phyloP scores from a whole-genome alignment of 129 eudicot genomes.

The Sambucus nigra region DNA sequence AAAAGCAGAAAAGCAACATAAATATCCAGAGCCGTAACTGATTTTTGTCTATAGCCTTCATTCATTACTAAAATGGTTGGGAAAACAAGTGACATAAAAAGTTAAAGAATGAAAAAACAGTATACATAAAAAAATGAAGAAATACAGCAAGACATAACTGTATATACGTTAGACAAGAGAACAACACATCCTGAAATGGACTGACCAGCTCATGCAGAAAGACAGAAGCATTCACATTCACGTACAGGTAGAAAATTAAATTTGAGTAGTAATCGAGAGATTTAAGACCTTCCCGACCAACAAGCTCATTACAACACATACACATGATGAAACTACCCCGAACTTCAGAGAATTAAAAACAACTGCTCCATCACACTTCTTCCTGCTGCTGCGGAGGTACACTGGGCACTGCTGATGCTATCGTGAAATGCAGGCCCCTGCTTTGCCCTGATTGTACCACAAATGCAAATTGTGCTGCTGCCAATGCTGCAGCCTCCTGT shows the following conservation, averaged over 20 bases:
- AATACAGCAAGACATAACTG: too few relatives aligned
- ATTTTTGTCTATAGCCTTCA: too few relatives aligned
- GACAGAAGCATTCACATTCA: too few relatives aligned
- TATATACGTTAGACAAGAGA: too few relatives aligned
- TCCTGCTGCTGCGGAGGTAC: slow-evolving; percentile 33
- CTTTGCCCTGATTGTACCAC: slow-evolving; percentile 53
- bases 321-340: neutral
- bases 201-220: neutral
- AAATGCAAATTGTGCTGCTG: slow-evolving; percentile 60
- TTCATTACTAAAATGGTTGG: too few relatives aligned
- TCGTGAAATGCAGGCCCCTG: slow-evolving; percentile 45
- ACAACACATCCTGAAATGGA: slow-evolving; percentile 3
- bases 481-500: slow-evolving; percentile 78
- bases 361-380: slow-evolving; percentile 19
- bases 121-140: too few relatives aligned
- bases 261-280: too few relatives aligned
- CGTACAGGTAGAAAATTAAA: neutral
- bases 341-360: neutral
- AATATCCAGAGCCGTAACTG: too few relatives aligned
- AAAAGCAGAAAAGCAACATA: too few relatives aligned
- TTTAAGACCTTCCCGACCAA: slow-evolving; percentile 9
- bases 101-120: too few relatives aligned
- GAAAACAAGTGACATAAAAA: too few relatives aligned
- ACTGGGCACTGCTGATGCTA: slow-evolving; percentile 35
- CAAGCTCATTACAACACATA: too few relatives aligned